Evolutionary conservation across 148 eudicot genomes (phyloP).

Genomic region (Camellia sinensis): DNA sequence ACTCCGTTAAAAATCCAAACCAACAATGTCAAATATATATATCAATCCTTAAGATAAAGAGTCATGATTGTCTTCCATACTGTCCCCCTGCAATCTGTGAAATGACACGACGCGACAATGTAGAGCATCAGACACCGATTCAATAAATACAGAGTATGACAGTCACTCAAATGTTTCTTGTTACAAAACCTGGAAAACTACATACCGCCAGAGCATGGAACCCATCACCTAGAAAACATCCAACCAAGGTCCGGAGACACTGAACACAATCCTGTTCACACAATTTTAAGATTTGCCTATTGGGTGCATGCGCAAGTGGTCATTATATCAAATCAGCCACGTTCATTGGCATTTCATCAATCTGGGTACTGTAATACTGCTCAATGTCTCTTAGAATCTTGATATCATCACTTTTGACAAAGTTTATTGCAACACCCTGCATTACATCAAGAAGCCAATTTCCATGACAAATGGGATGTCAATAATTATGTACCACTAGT

Average conservation of each 20-base stretch:
- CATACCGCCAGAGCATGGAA: background rate
- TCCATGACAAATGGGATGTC: background rate
- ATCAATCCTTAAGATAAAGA: background rate
- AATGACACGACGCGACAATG: background rate
- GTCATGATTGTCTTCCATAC: background rate
- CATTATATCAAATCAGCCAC: conserved; percentile 72
- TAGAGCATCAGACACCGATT: background rate
- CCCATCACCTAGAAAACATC: conserved; percentile 1
- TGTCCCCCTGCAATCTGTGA: no score
- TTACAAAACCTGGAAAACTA: background rate
- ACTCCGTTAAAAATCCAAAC: no score
- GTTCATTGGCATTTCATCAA: conserved; percentile 95
- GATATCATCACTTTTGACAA: conserved; percentile 80
- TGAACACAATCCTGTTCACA: background rate
- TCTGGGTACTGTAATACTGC: conserved; percentile 92
- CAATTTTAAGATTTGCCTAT: background rate
- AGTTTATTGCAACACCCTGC: conserved; percentile 98
- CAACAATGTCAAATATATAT: no score
- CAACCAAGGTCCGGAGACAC: no score
- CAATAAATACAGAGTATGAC: background rate
- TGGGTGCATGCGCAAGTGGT: background rate
- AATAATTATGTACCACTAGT: background rate
- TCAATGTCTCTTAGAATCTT: conserved; percentile 81
- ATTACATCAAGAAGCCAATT: conserved; percentile 15
- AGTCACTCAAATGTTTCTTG: background rate